Percentiles rank a stretch among this genome's conserved stretches.
Conservation (phyloP, 352 stramenopile species). For the Phytopythium boreale region DNA sequence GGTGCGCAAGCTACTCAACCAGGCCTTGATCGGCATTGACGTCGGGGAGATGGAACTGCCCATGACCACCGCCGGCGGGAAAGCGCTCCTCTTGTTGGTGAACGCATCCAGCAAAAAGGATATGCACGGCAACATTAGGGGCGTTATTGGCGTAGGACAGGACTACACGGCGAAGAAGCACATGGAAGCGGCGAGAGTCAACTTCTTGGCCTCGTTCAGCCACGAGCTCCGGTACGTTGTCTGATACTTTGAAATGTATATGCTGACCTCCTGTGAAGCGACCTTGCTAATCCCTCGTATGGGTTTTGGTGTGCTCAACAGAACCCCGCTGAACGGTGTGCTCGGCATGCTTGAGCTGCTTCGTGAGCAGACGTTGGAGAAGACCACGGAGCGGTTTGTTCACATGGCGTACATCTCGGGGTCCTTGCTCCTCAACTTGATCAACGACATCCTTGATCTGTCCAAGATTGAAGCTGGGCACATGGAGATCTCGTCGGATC, state of each 20-base stretch:
- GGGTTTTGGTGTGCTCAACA: not conserved
- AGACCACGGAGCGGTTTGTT: slow-evolving; percentile 56
- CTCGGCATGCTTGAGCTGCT: slow-evolving; percentile 77
- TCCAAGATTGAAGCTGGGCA: slow-evolving; percentile 91
- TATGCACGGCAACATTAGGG: slow-evolving; percentile 84
- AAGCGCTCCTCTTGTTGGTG: slow-evolving; percentile 47
- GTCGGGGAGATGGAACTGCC: slow-evolving; percentile 69
- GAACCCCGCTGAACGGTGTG: slow-evolving; percentile 76
- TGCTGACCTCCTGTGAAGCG: not conserved
- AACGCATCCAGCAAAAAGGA: slow-evolving; percentile 80
- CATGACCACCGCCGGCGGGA: slow-evolving; percentile 48
- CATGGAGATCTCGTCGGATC: slow-evolving; percentile 76
- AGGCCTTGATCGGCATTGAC: slow-evolving; percentile 64
- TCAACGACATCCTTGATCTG: slow-evolving; percentile 87
- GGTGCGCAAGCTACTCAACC: slow-evolving; percentile 55
- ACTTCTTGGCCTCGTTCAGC: slow-evolving; percentile 68
- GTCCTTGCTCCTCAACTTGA: slow-evolving; percentile 62
- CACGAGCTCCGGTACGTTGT: slow-evolving; percentile 37
- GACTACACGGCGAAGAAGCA: slow-evolving; percentile 85
- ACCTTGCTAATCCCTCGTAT: not conserved
- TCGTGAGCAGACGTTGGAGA: slow-evolving; percentile 57
- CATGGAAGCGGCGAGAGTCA: slow-evolving; percentile 65
- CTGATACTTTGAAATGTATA: not conserved
- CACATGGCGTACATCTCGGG: slow-evolving; percentile 72
- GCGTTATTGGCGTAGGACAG: slow-evolving; percentile 86